Percentiles rank a stretch among this genome's conserved stretches.
These are phyloP conservation scores for Dryadomyces quercivorus DNA, from an alignment of 2,329 filamentous ascomycete genomes.

Conservation along the genomic window DNA sequence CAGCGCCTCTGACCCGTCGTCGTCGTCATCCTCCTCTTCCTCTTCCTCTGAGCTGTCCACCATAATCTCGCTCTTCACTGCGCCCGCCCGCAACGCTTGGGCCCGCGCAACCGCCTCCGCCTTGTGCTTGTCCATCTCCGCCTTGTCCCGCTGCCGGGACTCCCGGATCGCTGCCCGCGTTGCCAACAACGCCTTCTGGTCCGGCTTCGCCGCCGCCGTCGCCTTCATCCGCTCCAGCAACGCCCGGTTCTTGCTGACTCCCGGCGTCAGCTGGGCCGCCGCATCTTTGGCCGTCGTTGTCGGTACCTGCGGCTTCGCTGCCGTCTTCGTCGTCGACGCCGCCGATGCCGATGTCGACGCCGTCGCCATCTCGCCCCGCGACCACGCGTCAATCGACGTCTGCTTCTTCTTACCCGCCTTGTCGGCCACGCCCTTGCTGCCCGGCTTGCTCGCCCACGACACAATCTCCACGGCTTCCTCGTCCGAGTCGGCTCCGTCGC, in stretches of 20 bases:
- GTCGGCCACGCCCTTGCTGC: slow-evolving; percentile 6
- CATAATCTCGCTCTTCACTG: slow-evolving; percentile 77
- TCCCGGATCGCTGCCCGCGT: slow-evolving; percentile 52
- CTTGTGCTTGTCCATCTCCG: slow-evolving; percentile 61
- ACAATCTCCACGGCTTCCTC: slow-evolving; percentile 9
- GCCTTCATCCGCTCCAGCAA: slow-evolving; percentile 34
- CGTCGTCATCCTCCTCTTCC: slow-evolving; percentile 54
- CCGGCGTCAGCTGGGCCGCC: slow-evolving; percentile 29
- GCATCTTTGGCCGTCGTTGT: slow-evolving; percentile 31
- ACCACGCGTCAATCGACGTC: slow-evolving; percentile 14
- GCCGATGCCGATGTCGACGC: background rate
- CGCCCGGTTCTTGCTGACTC: slow-evolving; percentile 30
- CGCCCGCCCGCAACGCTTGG: slow-evolving; percentile 46
- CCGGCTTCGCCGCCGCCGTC: slow-evolving; percentile 23
- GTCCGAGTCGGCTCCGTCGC: slow-evolving; percentile 43
- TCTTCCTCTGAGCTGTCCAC: slow-evolving; percentile 71
- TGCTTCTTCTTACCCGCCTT: slow-evolving; percentile 17
- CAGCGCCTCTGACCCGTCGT: slow-evolving; percentile 40
- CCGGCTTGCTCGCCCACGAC: slow-evolving; percentile 22
- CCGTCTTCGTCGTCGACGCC: background rate
- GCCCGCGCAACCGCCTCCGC: slow-evolving; percentile 59
- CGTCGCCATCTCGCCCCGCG: background rate
- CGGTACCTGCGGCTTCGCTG: background rate
- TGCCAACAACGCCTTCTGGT: slow-evolving; percentile 22
- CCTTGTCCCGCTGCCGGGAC: slow-evolving; percentile 61